phyloP scores from a whole-genome alignment of 2,329 filamentous ascomycete species.

The Monosporascus ibericus region DNA sequence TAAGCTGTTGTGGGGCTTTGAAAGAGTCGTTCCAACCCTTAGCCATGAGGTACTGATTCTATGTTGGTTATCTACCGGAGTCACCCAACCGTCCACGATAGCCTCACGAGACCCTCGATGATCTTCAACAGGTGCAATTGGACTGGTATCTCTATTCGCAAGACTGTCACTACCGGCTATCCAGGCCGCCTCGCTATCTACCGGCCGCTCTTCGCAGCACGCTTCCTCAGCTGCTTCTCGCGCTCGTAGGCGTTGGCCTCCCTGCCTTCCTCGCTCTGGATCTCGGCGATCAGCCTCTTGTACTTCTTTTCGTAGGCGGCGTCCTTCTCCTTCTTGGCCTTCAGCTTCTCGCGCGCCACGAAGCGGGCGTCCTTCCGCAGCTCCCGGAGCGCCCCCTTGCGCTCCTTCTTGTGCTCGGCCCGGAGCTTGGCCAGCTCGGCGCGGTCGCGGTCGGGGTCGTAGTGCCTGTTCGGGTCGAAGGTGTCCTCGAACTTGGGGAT shows the following conservation, averaged over 20 bases:
- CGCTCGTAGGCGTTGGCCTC: constrained; percentile 86
- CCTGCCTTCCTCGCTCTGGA: constrained; percentile 85
- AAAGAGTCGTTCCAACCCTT: no score
- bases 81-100: no score
- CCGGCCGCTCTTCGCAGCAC: constrained; percentile 43
- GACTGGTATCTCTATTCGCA: neutral
- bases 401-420: constrained; percentile 89
- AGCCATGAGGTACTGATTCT: no score
- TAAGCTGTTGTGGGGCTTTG: no score
- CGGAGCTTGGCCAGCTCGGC: constrained; percentile 78
- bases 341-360: constrained; percentile 81
- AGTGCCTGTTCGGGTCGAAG: constrained; percentile 93
- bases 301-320: constrained; percentile 95
- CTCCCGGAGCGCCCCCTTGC: constrained; percentile 90
- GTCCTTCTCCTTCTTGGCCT: constrained; percentile 90
- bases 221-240: constrained; percentile 71
- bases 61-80: no score
- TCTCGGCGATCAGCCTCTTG: constrained; percentile 84
- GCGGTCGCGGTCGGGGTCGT: constrained; percentile 90
- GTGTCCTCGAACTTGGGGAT: constrained; percentile 95
- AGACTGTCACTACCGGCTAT: neutral
- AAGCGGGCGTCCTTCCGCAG: constrained; percentile 93
- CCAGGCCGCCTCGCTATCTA: neutral
- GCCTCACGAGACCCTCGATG: neutral
- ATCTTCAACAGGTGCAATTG: neutral